Base-by-base conservation (phyloP, 1,139 yeast genomes). In the Taphrina populina region DNA sequence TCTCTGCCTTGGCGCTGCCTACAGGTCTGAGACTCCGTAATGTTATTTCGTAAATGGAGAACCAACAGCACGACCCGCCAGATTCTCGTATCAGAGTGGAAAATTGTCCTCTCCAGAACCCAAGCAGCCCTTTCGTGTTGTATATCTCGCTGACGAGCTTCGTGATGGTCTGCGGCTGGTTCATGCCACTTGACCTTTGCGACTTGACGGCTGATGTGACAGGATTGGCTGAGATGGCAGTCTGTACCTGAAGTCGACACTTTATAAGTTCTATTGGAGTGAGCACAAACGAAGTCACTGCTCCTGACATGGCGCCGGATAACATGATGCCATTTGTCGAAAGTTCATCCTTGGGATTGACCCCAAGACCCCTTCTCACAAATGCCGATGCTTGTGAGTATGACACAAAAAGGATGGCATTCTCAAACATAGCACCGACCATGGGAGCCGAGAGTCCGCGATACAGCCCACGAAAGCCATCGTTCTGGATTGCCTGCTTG, bases 21-120 rank as follows among this genome's bases (percentile, higher is more conserved):
- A 45, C 10, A 4, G 57, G 45, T 57, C 73, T 71, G 52, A 83
- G 72, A 26, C 68, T 63, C 3, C 69, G 69, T 37, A 76, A 73
- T 37, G 79, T 71, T 49, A 75, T 71, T 66, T 88, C 96, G 67
- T 88, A 88, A 30, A 92, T 80, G 0, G 95, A 94, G 70, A 90
- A 90, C 96, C 96, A 90, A 2, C 92, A 82, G 2, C 95, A 87
- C 1, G 96, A 86, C 4, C 97, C 97, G 23, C 88, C 83, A 34
- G 87, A 77, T 68, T 90, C 97, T 64, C 97, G 76, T 1, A 86
- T 62, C 57, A 88, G 71, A 0, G 97, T 90, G n/a, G 95, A 83
- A 0, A 81, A 73, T 62, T 88, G 88, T 1, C 97, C 97, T 60
- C 79, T 80, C 96, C 96, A 90, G 59, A 83, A 71, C 0, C 86